phyloP scores from a whole-genome alignment of 345 rosid genomes.

The Sapria himalayana region DNA sequence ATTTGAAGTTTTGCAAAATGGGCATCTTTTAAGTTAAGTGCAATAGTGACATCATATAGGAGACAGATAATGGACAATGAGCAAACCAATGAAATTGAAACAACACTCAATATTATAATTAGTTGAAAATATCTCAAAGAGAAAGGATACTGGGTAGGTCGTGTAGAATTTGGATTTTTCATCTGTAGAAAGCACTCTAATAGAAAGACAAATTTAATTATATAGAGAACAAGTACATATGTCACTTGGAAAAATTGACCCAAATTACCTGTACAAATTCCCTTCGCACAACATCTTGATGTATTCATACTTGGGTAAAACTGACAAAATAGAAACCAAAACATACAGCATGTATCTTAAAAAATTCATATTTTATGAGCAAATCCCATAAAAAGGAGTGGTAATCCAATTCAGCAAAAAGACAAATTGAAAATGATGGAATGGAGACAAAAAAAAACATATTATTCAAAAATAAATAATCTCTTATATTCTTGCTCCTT shows the following conservation, averaged over 20 bases:
- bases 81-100: conserved; percentile 1
- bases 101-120: conserved; percentile 1
- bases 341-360: not conserved
- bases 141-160: conserved; percentile 97
- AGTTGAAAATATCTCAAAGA: not conserved
- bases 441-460: too few species aligned
- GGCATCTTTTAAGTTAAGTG: conserved; percentile 69
- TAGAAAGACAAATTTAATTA: conserved; percentile 9
- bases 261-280: conserved; percentile 80
- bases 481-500: too few species aligned
- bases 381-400: too few species aligned
- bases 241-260: not conserved
- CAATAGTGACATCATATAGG: conserved; percentile 7
- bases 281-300: conserved; percentile 87
- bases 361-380: too few species aligned
- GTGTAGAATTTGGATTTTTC: conserved; percentile 85
- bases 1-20: conserved; percentile 87
- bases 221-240: conserved; percentile 1
- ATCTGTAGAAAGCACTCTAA: conserved; percentile 97
- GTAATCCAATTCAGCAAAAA: too few species aligned
- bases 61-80: not conserved
- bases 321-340: conserved; percentile 15
- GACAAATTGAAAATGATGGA: too few species aligned
- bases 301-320: conserved; percentile 90
- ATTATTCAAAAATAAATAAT: too few species aligned